Base-by-base conservation (phyloP, 257 asterid genomes). In the Solanum phureja region DNA sequence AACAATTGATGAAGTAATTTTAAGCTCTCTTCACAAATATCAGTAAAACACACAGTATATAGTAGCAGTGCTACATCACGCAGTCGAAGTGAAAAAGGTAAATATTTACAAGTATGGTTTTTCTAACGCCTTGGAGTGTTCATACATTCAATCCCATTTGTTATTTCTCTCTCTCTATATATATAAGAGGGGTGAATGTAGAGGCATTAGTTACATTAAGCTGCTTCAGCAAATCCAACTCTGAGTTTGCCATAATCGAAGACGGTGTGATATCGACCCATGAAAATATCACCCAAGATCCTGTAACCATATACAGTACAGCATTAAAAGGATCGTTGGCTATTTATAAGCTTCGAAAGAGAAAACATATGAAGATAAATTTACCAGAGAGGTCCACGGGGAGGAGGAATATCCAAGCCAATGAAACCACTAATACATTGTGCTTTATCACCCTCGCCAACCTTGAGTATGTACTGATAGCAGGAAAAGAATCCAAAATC, bases 311-410 rank as follows among this genome's bases (percentile, higher is more conserved):
- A 31, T 0, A 49, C 11, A 82, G 40, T 52, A 46, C 44, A 31
- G 19, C 37, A 8, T 29, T 21, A 31, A 49, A 31, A 49, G 44
- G 64, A 49, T 31, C 1, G 69, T 8, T 49, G 21, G 31, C 40
- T 74, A 37, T 37, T 18, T 29, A 82, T 49, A 5, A 18, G 4
- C 71, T 49, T 9, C 37, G 7, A 49, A 46, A 31, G 31, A 49
- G 11, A 46, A 49, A 42, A 49, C 69, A 10, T 49, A 31, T 10
- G 38, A 31, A 60, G 76, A 79, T 37, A 86, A 44, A 74, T 86
- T 83, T 95, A 97, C 99, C 99, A 97, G 73, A 97, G 98, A 79
- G 99, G 99, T 73, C 99, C 99, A 21, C 98, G 98, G 35, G 99
- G 99, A 76, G 99, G 99, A 87, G 99, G 98, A 21, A 97, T 87